Evolutionary conservation across 2,329 filamentous ascomycete species (phyloP).

Genomic region (Alternaria incomplexa): DNA sequence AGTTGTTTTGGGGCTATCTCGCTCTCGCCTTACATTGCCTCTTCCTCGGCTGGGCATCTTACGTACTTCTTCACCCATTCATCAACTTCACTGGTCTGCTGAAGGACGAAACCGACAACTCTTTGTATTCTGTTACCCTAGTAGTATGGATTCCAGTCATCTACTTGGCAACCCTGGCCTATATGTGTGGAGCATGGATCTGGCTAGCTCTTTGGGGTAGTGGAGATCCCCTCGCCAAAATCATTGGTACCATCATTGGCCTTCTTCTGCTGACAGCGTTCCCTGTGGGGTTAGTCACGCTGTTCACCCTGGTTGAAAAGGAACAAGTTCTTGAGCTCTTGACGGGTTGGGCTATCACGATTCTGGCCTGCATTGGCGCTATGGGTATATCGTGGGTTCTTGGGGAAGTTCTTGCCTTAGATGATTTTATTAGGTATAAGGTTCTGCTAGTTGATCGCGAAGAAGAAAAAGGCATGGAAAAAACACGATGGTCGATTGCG

Average conservation of each 20-base stretch:
- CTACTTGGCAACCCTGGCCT: not conserved
- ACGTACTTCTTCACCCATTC: not conserved
- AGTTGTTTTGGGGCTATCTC: not conserved
- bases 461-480: not conserved
- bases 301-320: not conserved
- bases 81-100: not conserved
- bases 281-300: not conserved
- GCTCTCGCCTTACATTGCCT: not conserved
- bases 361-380: too few species aligned
- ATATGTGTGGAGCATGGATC: not conserved
- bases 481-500: not conserved
- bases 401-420: too few species aligned
- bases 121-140: not conserved
- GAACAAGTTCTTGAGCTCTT: not conserved
- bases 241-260: not conserved
- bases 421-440: too few species aligned
- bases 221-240: not conserved
- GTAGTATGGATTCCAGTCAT: not conserved
- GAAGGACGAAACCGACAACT: not conserved
- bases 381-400: too few species aligned
- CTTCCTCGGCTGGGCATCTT: not conserved
- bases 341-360: too few species aligned
- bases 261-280: not conserved
- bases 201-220: not conserved
- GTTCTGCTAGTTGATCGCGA: not conserved